A percentile compares a stretch with the other conserved stretches of the same genome.
Conservation (phyloP, 345 rosid species). For the Lepidium africanum region DNA sequence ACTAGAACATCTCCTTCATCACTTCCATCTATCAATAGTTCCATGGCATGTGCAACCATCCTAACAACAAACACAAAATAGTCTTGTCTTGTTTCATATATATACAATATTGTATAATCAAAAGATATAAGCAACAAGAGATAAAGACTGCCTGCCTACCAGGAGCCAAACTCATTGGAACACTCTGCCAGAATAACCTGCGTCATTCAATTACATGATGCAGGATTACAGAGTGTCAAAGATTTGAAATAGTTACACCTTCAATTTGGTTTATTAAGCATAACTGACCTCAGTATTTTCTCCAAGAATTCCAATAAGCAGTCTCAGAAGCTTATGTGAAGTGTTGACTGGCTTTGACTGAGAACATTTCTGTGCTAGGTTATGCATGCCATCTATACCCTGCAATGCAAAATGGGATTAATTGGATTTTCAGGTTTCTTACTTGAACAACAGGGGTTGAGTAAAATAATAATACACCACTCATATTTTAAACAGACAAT, state of each 20-base stretch:
- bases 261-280: neutral
- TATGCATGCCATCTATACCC: constrained; percentile 92
- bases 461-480: neutral
- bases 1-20: constrained; percentile 67
- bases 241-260: neutral
- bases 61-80: constrained; percentile 35
- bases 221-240: neutral
- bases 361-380: constrained; percentile 76
- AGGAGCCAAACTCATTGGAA: constrained; percentile 88
- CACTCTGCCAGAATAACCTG: constrained; percentile 94
- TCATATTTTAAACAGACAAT: neutral
- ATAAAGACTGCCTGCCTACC: constrained; percentile 43
- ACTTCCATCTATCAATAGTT: constrained; percentile 72
- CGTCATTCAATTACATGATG: constrained; percentile 15
- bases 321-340: constrained; percentile 63
- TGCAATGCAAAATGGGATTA: constrained; percentile 22
- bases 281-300: constrained; percentile 76
- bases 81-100: neutral
- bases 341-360: constrained; percentile 56
- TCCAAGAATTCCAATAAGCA: constrained; percentile 74
- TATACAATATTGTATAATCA: neutral
- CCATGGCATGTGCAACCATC: constrained; percentile 93
- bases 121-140: neutral
- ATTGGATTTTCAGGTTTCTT: neutral
- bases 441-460: neutral